Evolutionary conservation across 2,329 filamentous ascomycete species (phyloP).

Genomic region (Penicillium nordicum): DNA sequence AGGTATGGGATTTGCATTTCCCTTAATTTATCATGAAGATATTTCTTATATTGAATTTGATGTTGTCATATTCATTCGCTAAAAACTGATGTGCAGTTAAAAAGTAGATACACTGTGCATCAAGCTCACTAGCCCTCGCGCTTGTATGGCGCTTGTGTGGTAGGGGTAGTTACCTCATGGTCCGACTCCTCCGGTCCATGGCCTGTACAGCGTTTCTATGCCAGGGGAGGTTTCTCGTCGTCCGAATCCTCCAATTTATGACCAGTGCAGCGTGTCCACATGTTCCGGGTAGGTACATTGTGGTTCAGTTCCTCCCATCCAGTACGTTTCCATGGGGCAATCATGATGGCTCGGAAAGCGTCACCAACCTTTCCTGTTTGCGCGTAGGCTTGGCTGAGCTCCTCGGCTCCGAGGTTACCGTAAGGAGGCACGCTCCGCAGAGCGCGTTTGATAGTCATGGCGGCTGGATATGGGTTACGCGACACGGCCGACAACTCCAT

Average conservation of each 20-base stretch:
- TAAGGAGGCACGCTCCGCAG: constrained; percentile 68
- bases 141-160: neutral
- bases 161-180: constrained; percentile 14
- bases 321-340: constrained; percentile 72
- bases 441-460: constrained; percentile 81
- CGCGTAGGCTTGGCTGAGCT: constrained; percentile 69
- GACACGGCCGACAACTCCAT: constrained; percentile 63
- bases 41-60: neutral
- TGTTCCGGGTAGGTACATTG: constrained; percentile 15
- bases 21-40: neutral
- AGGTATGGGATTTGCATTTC: constrained; percentile 1
- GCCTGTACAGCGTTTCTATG: neutral
- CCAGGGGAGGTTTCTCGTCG: neutral
- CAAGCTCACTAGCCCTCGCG: neutral
- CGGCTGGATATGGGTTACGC: constrained; percentile 55
- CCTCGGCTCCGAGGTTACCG: constrained; percentile 64
- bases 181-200: neutral
- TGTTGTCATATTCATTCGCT: neutral
- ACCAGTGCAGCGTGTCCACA: neutral
- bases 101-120: neutral
- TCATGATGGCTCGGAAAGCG: constrained; percentile 70
- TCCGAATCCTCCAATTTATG: neutral
- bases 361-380: constrained; percentile 69
- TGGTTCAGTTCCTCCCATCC: constrained; percentile 58
- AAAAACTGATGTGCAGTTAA: neutral